These are phyloP conservation scores for Termitomyces bulborhizus DNA, from an alignment of 768 basidiomycete species.

Conservation along the genomic window DNA sequence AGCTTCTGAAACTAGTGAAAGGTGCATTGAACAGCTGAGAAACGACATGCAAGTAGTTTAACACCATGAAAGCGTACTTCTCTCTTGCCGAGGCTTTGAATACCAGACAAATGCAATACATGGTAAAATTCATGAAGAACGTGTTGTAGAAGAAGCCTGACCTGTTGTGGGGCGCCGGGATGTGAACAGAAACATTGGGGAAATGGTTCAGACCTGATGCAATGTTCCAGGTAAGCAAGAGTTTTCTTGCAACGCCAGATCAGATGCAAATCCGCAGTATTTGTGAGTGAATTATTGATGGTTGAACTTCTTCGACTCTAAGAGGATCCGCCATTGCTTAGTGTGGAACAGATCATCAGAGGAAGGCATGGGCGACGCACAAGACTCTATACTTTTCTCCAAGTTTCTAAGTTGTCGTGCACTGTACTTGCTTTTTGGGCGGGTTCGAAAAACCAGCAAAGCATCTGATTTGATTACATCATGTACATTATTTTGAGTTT, in stretches of 20 bases:
- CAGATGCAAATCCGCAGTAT: slow-evolving; percentile 37
- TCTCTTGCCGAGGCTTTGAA: neutral
- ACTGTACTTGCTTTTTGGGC: neutral
- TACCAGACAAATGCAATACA: slow-evolving; percentile 12
- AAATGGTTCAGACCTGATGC: slow-evolving; percentile 24
- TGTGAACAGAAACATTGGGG: slow-evolving; percentile 17
- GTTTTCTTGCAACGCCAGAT: neutral
- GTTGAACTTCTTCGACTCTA: slow-evolving; percentile 1
- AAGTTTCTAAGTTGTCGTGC: slow-evolving; percentile 19
- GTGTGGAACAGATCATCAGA: slow-evolving; percentile 32
- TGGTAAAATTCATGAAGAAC: slow-evolving; percentile 22
- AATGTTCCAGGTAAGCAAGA: slow-evolving; percentile 28
- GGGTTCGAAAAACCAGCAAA: neutral
- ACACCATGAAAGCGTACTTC: neutral
- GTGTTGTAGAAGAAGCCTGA: slow-evolving; percentile 23
- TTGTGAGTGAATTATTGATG: slow-evolving; percentile 25
- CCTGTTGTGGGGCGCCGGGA: slow-evolving; percentile 24
- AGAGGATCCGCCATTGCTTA: slow-evolving; percentile 4
- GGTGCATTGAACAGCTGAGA: slow-evolving; percentile 28
- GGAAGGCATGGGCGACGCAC: slow-evolving; percentile 28
- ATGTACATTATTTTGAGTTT: neutral
- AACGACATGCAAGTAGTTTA: slow-evolving; percentile 12
- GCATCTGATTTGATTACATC: neutral
- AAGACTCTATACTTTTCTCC: slow-evolving; percentile 27
- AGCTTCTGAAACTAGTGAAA: slow-evolving; percentile 26